phyloP scores from a whole-genome alignment of 306 rosid species.

The Prunus armeniaca region DNA sequence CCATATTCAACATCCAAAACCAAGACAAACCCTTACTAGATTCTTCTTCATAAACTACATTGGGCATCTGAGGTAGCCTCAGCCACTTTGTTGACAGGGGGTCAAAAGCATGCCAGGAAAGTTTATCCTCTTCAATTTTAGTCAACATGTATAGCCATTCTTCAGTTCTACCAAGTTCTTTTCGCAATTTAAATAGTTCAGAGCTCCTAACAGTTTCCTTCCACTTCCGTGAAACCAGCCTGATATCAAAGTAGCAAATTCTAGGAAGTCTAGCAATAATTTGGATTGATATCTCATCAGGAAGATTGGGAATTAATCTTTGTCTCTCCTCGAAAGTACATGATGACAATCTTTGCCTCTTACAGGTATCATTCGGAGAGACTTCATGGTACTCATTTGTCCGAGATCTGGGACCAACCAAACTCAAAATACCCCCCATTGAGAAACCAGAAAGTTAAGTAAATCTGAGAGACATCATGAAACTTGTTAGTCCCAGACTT shows the following conservation, averaged over 20 bases:
- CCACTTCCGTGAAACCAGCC: slow-evolving; percentile 79
- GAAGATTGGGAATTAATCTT: slow-evolving; percentile 77
- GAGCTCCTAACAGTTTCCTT: slow-evolving; percentile 52
- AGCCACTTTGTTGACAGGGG: slow-evolving; percentile 77
- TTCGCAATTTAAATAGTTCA: slow-evolving; percentile 64
- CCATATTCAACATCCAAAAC: slow-evolving; percentile 75
- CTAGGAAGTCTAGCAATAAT: slow-evolving; percentile 90
- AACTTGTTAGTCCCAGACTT: neutral
- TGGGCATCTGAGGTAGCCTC: slow-evolving; percentile 80
- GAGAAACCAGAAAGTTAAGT: slow-evolving; percentile 22
- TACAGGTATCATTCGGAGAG: slow-evolving; percentile 48
- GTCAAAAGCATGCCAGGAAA: slow-evolving; percentile 76
- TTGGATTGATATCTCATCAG: slow-evolving; percentile 88
- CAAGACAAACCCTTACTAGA: slow-evolving; percentile 49
- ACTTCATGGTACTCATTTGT: slow-evolving; percentile 32
- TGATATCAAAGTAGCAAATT: slow-evolving; percentile 51
- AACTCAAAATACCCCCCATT: slow-evolving; percentile 77
- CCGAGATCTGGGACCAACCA: slow-evolving; percentile 37
- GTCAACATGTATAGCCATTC: slow-evolving; percentile 88
- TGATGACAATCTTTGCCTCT: slow-evolving; percentile 69
- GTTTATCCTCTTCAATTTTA: slow-evolving; percentile 63
- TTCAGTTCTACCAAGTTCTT: slow-evolving; percentile 76
- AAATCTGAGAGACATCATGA: slow-evolving; percentile 28
- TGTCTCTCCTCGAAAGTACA: slow-evolving; percentile 52
- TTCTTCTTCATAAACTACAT: slow-evolving; percentile 50